These are phyloP conservation scores for Suillus paluster DNA, from an alignment of 768 basidiomycete species.

Conservation along the genomic window DNA sequence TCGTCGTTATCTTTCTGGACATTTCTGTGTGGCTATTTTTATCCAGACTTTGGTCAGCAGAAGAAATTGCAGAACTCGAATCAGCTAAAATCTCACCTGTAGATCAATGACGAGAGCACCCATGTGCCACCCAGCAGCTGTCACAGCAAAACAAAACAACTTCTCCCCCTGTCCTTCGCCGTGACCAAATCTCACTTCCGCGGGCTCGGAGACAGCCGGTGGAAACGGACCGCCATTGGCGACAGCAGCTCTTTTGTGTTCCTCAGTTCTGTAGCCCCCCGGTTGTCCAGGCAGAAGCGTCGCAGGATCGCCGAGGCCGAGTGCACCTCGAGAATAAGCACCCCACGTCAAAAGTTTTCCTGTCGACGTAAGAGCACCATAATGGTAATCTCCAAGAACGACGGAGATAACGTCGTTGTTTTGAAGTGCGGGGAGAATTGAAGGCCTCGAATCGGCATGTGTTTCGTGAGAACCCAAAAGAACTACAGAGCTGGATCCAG, in stretches of 20 bases:
- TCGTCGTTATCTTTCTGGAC: constrained; percentile 44
- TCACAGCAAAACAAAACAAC: constrained; percentile 77
- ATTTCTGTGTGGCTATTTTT: constrained; percentile 31
- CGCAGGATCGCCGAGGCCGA: constrained; percentile 83
- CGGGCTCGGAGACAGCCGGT: constrained; percentile 59
- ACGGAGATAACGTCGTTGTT: constrained; percentile 82
- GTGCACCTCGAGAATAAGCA: constrained; percentile 71
- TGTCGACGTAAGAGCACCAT: constrained; percentile 76
- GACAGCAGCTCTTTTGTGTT: constrained; percentile 37
- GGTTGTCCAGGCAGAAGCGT: constrained; percentile 55
- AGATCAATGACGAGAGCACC: constrained; percentile 88
- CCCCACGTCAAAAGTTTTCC: constrained; percentile 89
- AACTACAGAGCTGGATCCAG: constrained; percentile 69
- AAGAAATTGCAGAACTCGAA: neutral
- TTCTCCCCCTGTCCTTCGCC: constrained; percentile 51
- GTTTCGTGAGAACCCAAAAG: constrained; percentile 68
- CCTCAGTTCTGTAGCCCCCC: constrained; percentile 57
- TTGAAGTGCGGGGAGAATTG: constrained; percentile 74
- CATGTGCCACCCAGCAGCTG: constrained; percentile 91
- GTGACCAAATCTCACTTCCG: constrained; percentile 75
- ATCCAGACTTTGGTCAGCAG: constrained; percentile 7
- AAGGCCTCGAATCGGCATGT: constrained; percentile 49
- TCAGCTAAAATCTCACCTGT: constrained; percentile 49
- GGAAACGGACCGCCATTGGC: constrained; percentile 24
- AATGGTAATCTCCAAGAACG: constrained; percentile 92